Conservation (phyloP, 768 basidiomycete genomes). For the Serpula lacrymans region DNA sequence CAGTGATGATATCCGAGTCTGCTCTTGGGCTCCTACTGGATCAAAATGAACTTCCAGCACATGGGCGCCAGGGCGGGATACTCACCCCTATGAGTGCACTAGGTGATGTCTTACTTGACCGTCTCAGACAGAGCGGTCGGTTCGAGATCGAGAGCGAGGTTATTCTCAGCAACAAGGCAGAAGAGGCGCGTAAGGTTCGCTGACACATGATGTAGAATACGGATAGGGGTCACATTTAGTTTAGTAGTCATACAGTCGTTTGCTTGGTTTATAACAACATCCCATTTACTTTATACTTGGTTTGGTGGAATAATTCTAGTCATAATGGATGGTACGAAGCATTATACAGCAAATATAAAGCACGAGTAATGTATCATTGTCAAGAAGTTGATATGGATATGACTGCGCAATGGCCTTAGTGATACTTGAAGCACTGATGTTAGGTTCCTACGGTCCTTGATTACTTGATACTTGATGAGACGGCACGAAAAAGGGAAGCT, state of each 20-base stretch:
- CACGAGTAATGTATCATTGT: no score
- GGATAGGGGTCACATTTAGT: background rate
- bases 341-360: no score
- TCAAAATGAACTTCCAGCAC: conserved; percentile 48
- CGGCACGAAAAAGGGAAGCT: no score
- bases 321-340: no score
- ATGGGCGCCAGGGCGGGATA: conserved; percentile 68
- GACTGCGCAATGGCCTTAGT: no score
- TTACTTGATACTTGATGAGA: no score
- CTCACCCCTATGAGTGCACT: conserved; percentile 83
- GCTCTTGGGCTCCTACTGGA: conserved; percentile 69
- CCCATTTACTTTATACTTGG: no score
- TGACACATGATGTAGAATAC: no score
- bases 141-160: conserved; percentile 58
- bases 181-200: conserved; percentile 2
- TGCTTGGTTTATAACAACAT: background rate
- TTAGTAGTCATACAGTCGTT: background rate
- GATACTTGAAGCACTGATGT: no score
- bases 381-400: no score
- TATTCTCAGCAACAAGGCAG: conserved; percentile 15
- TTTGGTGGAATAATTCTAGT: no score
- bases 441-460: no score
- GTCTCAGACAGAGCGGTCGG: conserved; percentile 55
- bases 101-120: conserved; percentile 68
- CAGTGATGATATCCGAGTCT: conserved; percentile 76